Percentiles rank a stretch among this genome's conserved stretches.
phyloP scores from a whole-genome alignment of 345 rosid genomes.

The Citrus sinensis region DVS_A1.0 CM039165.1:2341501-2342000 shows the following conservation, averaged over 20 bases:
- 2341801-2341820: constrained; percentile 21
- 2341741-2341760: constrained; percentile 62
- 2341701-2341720: constrained; percentile 41
- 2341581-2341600: neutral
- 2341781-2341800: constrained; percentile 6
- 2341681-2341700: constrained; percentile 51
- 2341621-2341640: neutral
- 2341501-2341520: too few relatives aligned
- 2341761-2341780: neutral
- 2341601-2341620: neutral
- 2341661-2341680: neutral
- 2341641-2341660: neutral
- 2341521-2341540: too few relatives aligned
- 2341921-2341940: neutral
- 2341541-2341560: too few relatives aligned
- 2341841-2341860: neutral
- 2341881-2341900: neutral
- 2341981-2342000: constrained; percentile 4
- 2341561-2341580: neutral
- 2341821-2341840: neutral
- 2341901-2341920: neutral
- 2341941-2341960: constrained; percentile 6
- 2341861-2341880: neutral
- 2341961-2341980: constrained; percentile 12
- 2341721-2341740: constrained; percentile 55